Evolutionary conservation across 2,329 filamentous ascomycete genomes (phyloP).

Genomic region (Aureobasidium sp.): DNA sequence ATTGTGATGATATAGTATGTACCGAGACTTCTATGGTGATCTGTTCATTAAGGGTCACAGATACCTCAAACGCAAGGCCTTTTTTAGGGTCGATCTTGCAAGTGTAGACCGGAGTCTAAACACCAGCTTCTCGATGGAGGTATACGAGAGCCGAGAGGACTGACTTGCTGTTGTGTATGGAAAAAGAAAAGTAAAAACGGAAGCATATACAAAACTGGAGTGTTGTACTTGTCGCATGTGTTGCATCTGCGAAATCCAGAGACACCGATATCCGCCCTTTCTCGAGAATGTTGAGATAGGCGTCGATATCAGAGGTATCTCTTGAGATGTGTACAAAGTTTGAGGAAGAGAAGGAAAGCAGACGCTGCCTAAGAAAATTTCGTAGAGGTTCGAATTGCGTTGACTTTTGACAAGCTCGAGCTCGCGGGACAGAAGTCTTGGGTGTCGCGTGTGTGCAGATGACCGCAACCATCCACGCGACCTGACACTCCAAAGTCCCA

Average conservation of each 20-base stretch:
- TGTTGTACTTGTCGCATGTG: not conserved
- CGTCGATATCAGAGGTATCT: too few relatives aligned
- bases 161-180: slow-evolving; percentile 21
- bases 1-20: not conserved
- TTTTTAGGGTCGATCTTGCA: slow-evolving; percentile 14
- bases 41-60: slow-evolving; percentile 10
- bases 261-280: too few relatives aligned
- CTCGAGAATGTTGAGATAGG: too few relatives aligned
- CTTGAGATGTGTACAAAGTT: not conserved
- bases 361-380: not conserved
- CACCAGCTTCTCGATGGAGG: slow-evolving; percentile 14
- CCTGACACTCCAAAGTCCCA: too few relatives aligned
- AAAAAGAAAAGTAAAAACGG: not conserved
- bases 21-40: slow-evolving; percentile 16
- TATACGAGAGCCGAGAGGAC: slow-evolving; percentile 25
- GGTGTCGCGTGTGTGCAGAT: not conserved
- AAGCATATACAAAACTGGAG: not conserved
- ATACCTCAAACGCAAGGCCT: slow-evolving; percentile 16
- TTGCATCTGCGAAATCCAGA: too few relatives aligned
- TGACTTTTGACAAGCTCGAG: not conserved
- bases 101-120: slow-evolving; percentile 14
- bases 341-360: not conserved
- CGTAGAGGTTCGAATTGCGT: not conserved
- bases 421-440: not conserved
- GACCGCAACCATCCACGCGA: not conserved